These are phyloP conservation scores for Aspergillus homomorphus DNA, from an alignment of 495 filamentous ascomycete genomes.

Conservation along the genomic window DNA sequence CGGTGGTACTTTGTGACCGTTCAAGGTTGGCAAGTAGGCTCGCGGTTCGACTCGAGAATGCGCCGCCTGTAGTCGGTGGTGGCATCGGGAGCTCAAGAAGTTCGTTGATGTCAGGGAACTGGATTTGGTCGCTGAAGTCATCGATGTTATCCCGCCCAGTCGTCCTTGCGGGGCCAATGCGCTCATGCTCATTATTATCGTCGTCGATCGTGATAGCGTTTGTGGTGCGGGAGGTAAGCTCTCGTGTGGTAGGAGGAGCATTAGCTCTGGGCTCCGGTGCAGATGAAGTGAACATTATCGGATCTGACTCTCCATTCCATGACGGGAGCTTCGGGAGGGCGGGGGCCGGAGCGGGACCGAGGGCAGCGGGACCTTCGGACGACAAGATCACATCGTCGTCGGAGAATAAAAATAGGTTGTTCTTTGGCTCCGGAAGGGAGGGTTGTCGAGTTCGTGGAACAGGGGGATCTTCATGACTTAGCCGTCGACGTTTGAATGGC, in stretches of 20 bases:
- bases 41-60: slow-evolving; percentile 40
- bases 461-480: slow-evolving; percentile 29
- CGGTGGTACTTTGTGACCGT: slow-evolving; percentile 8
- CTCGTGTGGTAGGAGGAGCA: not conserved
- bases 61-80: slow-evolving; percentile 10
- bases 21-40: slow-evolving; percentile 35
- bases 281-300: slow-evolving; percentile 54
- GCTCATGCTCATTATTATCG: slow-evolving; percentile 29
- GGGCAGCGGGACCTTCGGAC: slow-evolving; percentile 7
- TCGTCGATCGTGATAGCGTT: slow-evolving; percentile 38
- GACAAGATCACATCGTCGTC: slow-evolving; percentile 35
- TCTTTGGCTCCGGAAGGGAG: not conserved
- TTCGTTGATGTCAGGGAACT: slow-evolving; percentile 31
- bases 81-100: slow-evolving; percentile 14
- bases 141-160: slow-evolving; percentile 30
- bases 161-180: not conserved
- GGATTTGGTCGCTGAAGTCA: slow-evolving; percentile 39
- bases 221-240: not conserved
- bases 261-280: slow-evolving; percentile 24
- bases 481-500: slow-evolving; percentile 39
- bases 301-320: slow-evolving; percentile 40
- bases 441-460: not conserved
- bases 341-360: not conserved
- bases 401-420: slow-evolving; percentile 33
- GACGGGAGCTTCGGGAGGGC: slow-evolving; percentile 12